Evolutionary conservation across 805 yeast genomes (phyloP).

Genomic region (Ogataea pilisensis): DNA sequence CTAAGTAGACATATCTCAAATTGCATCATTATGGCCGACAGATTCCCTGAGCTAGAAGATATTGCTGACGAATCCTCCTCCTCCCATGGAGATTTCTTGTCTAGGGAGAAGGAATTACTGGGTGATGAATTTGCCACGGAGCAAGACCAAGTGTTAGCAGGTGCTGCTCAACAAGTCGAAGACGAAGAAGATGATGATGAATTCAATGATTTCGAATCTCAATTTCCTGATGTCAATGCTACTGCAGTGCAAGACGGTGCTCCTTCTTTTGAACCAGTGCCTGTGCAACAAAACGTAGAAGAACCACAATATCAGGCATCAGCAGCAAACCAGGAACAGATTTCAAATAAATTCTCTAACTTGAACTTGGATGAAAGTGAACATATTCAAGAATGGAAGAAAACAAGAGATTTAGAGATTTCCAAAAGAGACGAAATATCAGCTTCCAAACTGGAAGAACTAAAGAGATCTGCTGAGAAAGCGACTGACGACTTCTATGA

Average conservation of each 20-base stretch:
- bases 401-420: constrained; percentile 74
- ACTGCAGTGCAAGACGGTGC: neutral
- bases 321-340: constrained; percentile 22
- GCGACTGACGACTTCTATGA: constrained; percentile 91
- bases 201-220: constrained; percentile 43
- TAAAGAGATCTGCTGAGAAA: constrained; percentile 71
- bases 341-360: constrained; percentile 37
- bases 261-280: constrained; percentile 14
- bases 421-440: constrained; percentile 73
- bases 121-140: constrained; percentile 73
- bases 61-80: constrained; percentile 28
- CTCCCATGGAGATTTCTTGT: constrained; percentile 51
- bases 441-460: constrained; percentile 55
- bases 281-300: constrained; percentile 10
- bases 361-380: constrained; percentile 47
- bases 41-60: constrained; percentile 67
- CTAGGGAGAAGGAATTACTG: constrained; percentile 62
- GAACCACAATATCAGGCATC: constrained; percentile 2
- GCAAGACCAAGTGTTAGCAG: constrained; percentile 47
- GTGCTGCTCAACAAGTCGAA: constrained; percentile 39
- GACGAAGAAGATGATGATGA: constrained; percentile 43
- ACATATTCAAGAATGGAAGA: constrained; percentile 73
- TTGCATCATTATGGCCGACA: constrained; percentile 57
- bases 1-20: neutral
- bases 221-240: constrained; percentile 53